Percentiles rank a stretch among this genome's conserved stretches.
Evolutionary conservation across 345 rosid species (phyloP).

Genomic region (Geranium brycei): DNA sequence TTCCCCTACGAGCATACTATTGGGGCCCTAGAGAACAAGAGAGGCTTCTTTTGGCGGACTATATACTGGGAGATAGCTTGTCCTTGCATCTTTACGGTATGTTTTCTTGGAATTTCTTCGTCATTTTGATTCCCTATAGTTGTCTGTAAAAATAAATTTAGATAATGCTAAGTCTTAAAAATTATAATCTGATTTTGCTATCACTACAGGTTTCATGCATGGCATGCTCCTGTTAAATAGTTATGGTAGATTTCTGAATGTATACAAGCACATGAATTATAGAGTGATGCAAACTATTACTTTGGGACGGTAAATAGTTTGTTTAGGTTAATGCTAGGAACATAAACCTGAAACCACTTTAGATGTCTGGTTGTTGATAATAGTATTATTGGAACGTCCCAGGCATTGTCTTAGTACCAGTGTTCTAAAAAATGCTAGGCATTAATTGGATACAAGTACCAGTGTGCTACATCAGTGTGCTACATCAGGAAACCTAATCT

Average conservation of each 20-base stretch:
- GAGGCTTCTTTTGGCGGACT: constrained; percentile 79
- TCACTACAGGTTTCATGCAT: too few species aligned
- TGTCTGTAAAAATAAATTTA: background rate
- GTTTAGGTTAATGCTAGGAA: background rate
- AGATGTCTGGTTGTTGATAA: too few species aligned
- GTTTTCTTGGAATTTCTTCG: constrained; percentile 11
- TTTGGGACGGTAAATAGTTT: background rate
- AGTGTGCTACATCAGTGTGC: too few species aligned
- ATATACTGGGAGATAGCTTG: constrained; percentile 80
- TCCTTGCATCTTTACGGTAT: constrained; percentile 85
- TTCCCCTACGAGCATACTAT: constrained; percentile 74
- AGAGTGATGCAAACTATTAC: background rate
- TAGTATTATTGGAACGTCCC: too few species aligned
- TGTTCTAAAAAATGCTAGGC: too few species aligned
- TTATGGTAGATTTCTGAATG: background rate
- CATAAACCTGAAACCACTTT: background rate
- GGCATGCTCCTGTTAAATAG: background rate
- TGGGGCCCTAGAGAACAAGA: constrained; percentile 98
- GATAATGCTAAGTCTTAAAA: background rate
- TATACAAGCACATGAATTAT: background rate
- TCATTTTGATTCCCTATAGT: background rate
- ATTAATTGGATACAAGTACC: too few species aligned
- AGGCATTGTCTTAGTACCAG: too few species aligned
- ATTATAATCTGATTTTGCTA: background rate
- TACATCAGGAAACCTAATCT: background rate